Conservation (phyloP, 2,329 filamentous ascomycete genomes). For the Chaetomiaceae sp. region DNA sequence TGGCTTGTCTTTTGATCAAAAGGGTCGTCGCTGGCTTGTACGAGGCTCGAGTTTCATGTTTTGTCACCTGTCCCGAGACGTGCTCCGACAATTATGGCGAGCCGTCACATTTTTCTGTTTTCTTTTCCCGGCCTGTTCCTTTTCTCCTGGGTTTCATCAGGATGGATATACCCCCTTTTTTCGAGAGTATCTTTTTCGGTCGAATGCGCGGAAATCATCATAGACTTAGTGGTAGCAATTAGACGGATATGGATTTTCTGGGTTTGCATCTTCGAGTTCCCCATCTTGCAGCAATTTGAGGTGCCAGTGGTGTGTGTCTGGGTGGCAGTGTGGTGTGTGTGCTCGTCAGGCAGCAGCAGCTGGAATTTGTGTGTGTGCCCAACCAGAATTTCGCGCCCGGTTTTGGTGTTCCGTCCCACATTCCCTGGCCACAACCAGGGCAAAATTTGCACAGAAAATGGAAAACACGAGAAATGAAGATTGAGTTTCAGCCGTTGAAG, state of each 20-base stretch:
- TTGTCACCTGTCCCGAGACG: slow-evolving; percentile 8
- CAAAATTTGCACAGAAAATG: too few species aligned
- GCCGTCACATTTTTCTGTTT: slow-evolving; percentile 17
- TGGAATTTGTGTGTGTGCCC: slow-evolving; percentile 4
- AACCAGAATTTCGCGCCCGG: not conserved
- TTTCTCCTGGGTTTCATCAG: slow-evolving; percentile 22
- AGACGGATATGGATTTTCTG: slow-evolving; percentile 16
- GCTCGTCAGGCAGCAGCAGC: slow-evolving; percentile 7
- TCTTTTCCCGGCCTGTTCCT: too few species aligned
- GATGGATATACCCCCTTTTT: slow-evolving; percentile 27
- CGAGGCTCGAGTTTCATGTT: slow-evolving; percentile 12
- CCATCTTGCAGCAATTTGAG: not conserved
- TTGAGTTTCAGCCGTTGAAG: too few species aligned
- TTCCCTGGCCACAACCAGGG: too few species aligned
- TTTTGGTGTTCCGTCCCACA: not conserved
- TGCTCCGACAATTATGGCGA: slow-evolving; percentile 18
- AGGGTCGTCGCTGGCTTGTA: slow-evolving; percentile 13
- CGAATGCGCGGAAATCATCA: slow-evolving; percentile 7
- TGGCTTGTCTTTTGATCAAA: not conserved
- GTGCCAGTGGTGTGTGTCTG: not conserved
- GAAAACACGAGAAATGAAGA: too few species aligned
- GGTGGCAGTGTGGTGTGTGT: not conserved
- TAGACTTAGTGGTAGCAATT: slow-evolving; percentile 19
- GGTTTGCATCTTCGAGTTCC: not conserved
- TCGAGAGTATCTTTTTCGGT: slow-evolving; percentile 12